These are phyloP conservation scores for Pseudogymnoascus sp. DNA, from an alignment of 2,329 filamentous ascomycete species.

Conservation along the genomic window DNA sequence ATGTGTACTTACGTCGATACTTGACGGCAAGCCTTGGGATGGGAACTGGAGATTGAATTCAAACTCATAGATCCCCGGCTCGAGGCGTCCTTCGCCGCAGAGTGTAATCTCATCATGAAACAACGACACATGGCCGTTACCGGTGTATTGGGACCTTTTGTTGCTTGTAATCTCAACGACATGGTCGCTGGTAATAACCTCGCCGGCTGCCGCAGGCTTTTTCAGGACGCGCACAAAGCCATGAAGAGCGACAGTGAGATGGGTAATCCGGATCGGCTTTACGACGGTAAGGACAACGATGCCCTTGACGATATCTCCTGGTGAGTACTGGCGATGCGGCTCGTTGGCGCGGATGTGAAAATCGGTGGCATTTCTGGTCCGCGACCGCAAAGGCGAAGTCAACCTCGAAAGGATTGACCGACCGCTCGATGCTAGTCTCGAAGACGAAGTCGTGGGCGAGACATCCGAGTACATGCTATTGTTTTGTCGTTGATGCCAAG, in stretches of 20 bases:
- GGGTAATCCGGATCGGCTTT: slow-evolving; percentile 71
- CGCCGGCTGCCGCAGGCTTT: slow-evolving; percentile 51
- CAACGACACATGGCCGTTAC: slow-evolving; percentile 71
- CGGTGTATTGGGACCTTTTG: slow-evolving; percentile 52
- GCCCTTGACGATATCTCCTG: slow-evolving; percentile 67
- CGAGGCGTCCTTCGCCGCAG: slow-evolving; percentile 70
- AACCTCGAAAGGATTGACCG: slow-evolving; percentile 36
- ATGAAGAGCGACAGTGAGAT: slow-evolving; percentile 71
- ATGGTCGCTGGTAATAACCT: slow-evolving; percentile 34
- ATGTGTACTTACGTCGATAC: slow-evolving; percentile 73
- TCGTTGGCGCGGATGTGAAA: slow-evolving; percentile 74
- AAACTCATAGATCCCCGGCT: slow-evolving; percentile 72
- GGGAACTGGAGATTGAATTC: slow-evolving; percentile 70
- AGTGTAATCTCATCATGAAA: slow-evolving; percentile 79
- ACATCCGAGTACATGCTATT: slow-evolving; percentile 31
- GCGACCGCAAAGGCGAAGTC: slow-evolving; percentile 39
- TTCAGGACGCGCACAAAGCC: slow-evolving; percentile 77
- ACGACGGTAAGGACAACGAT: slow-evolving; percentile 66
- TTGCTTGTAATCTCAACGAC: slow-evolving; percentile 34
- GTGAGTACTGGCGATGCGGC: slow-evolving; percentile 68
- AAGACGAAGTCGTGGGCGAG: slow-evolving; percentile 22
- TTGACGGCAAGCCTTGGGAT: slow-evolving; percentile 69
- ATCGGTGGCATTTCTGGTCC: slow-evolving; percentile 62
- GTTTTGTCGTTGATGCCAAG: slow-evolving; percentile 28
- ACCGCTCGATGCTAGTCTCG: slow-evolving; percentile 22